Base-by-base conservation (phyloP, 2,329 filamentous ascomycete species). In the Cordyceps cateniannulata region DNA sequence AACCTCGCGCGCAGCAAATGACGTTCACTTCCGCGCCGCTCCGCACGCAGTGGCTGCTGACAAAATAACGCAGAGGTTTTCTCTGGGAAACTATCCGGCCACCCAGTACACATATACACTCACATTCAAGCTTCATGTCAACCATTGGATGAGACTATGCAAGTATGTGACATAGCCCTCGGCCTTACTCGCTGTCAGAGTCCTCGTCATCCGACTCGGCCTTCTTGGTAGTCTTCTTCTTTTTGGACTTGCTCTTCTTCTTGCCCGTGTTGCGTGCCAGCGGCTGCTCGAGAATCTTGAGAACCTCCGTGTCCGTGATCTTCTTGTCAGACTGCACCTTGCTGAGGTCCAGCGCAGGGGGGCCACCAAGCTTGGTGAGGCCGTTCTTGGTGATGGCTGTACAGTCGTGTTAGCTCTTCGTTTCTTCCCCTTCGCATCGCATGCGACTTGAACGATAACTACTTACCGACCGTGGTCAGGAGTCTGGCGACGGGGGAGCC, bases 371-470 rank as follows among this genome's bases (percentile, higher is more conserved):
- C 78, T 90, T 91, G 71, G 89, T 91, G 70, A 99, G 81, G 67
- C 95, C 95, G 75, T 98, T 97, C 86, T 99, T 99, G 70, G 92
- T 97, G 75, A 99, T 92, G 63, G 91, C 95, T 96, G 59, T 62
- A 54, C 10, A 40, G 47, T 52, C 16, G 20, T 27, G 60, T 64
- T 63, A 65, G 59, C 27, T 32, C 44, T 35, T 9, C 32, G 2
- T 10, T 35, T 35, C 32, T 35, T 14, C n/a, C 20, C 24, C 40
- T 44, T 10, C 27, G 3, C 40, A 18, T 18, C 9, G 22, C 42
- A 14, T 24, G 18, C 27, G 47, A 2, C 12, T 20, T 52, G 18
- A 5, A 20, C 20, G 10, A 14, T 16, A 27, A 48, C 54, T 62
- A 84, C 90, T 81, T 85, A 97, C 93, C 92, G 76, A 98, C 81